These are phyloP conservation scores for Skeletonema potamos DNA, from an alignment of 108 stramenopile genomes.

Conservation along the genomic window DNA sequence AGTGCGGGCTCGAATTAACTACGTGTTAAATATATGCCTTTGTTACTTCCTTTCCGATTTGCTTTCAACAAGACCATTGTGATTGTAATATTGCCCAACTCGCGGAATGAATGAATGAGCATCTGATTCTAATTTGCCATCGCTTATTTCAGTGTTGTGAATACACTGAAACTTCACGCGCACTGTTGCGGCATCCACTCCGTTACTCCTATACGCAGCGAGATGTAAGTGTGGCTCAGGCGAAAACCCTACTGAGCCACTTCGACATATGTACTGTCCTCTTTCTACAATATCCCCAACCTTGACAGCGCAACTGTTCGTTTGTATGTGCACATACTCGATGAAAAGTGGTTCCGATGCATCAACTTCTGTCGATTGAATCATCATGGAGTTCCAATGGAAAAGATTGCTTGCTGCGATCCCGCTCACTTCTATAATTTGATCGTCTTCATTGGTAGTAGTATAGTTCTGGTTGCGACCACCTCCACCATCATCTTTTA, in stretches of 20 bases:
- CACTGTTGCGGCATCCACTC: constrained; percentile 61
- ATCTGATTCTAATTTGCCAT: background rate
- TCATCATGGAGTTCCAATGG: constrained; percentile 81
- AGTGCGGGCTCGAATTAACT: background rate
- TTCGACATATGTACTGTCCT: constrained; percentile 71
- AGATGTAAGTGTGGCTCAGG: constrained; percentile 88
- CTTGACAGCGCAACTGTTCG: constrained; percentile 49
- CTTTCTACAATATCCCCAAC: constrained; percentile 61
- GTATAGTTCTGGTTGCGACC: background rate
- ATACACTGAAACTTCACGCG: constrained; percentile 53
- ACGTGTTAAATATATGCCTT: background rate
- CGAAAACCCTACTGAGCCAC: constrained; percentile 80
- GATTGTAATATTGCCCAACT: background rate
- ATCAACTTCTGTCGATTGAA: constrained; percentile 29
- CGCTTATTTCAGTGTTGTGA: background rate
- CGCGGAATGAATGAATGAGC: background rate
- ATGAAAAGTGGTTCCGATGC: constrained; percentile 57
- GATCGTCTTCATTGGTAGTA: background rate
- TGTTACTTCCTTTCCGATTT: background rate
- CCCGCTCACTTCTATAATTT: constrained; percentile 63
- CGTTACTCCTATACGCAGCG: constrained; percentile 63
- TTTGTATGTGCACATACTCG: constrained; percentile 86
- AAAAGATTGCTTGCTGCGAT: constrained; percentile 82
- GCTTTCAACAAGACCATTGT: background rate
- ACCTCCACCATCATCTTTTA: constrained; percentile 35